A percentile compares a stretch with the other conserved stretches of the same genome.
These are phyloP conservation scores for Saccharomycopsis microspora DNA, from an alignment of 805 yeast genomes.

Conservation along the genomic window DNA sequence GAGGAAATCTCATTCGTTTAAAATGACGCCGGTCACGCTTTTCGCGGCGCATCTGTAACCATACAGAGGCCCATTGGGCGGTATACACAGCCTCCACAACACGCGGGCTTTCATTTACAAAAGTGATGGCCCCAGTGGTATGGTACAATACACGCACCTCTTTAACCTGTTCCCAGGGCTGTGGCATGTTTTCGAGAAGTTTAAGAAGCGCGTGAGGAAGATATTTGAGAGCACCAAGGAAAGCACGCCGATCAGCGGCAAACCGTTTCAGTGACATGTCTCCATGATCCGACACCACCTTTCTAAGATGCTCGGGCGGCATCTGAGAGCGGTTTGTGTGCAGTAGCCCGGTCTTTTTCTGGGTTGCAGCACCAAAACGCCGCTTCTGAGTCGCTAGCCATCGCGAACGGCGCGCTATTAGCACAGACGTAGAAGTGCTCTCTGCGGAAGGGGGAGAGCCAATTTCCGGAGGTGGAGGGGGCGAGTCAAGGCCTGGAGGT, in stretches of 20 bases:
- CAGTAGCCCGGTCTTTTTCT: slow-evolving; percentile 33
- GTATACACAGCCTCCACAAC: slow-evolving; percentile 85
- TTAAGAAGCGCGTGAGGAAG: slow-evolving; percentile 93
- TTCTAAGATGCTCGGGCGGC: slow-evolving; percentile 91
- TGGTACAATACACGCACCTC: slow-evolving; percentile 88
- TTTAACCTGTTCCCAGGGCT: slow-evolving; percentile 89
- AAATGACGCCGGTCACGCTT: slow-evolving; percentile 85
- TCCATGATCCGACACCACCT: slow-evolving; percentile 72
- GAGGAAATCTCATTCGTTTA: slow-evolving; percentile 87
- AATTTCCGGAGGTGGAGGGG: slow-evolving; percentile 16
- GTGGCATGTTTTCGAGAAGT: slow-evolving; percentile 91
- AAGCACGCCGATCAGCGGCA: slow-evolving; percentile 76
- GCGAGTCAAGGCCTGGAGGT: slow-evolving; percentile 20
- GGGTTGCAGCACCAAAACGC: slow-evolving; percentile 31
- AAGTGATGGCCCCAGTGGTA: slow-evolving; percentile 85
- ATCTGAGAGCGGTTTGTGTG: slow-evolving; percentile 61
- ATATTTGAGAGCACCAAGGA: slow-evolving; percentile 83
- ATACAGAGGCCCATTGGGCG: slow-evolving; percentile 93
- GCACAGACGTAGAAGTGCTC: slow-evolving; percentile 19
- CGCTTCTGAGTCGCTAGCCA: slow-evolving; percentile 59
- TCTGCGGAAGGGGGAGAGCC: slow-evolving; percentile 3
- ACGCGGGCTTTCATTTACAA: slow-evolving; percentile 85
- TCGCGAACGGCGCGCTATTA: slow-evolving; percentile 35
- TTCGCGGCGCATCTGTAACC: slow-evolving; percentile 90
- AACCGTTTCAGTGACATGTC: slow-evolving; percentile 73